Conservation (phyloP, 208 protist species). For the Trypanosoma melophagium region DNA sequence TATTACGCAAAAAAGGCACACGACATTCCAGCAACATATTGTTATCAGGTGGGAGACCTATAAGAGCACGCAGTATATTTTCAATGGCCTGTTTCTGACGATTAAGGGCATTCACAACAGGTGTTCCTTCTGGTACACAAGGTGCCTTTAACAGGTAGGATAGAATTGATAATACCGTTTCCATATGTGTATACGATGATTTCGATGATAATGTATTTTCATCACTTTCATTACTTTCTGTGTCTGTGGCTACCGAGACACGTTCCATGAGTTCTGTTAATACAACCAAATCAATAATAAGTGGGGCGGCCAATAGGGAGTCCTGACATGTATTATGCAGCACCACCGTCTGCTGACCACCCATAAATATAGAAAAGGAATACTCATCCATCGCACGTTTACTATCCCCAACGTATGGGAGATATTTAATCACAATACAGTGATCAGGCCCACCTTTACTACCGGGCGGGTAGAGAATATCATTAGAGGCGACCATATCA, state of each 20-base stretch:
- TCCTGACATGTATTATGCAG: slow-evolving; percentile 99
- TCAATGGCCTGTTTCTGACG: slow-evolving; percentile 94
- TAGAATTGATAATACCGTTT: slow-evolving; percentile 94
- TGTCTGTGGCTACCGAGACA: slow-evolving; percentile 61
- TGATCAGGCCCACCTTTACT: slow-evolving; percentile 96
- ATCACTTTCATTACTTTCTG: slow-evolving; percentile 2
- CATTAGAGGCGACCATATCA: slow-evolving; percentile 98
- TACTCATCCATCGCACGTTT: slow-evolving; percentile 99
- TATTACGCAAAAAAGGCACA: slow-evolving; percentile 52
- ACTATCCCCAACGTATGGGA: slow-evolving; percentile 96
- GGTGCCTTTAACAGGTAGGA: slow-evolving; percentile 98
- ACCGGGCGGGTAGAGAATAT: slow-evolving; percentile 92
- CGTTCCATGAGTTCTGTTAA: slow-evolving; percentile 96
- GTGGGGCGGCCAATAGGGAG: slow-evolving; percentile 97
- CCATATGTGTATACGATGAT: slow-evolving; percentile 80
- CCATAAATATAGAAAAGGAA: slow-evolving; percentile 98
- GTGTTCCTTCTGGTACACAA: slow-evolving; percentile 89
- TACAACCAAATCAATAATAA: slow-evolving; percentile 98
- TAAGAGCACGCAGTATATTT: slow-evolving; percentile 95
- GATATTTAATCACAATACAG: slow-evolving; percentile 99
- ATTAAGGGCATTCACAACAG: slow-evolving; percentile 98
- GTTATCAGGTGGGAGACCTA: slow-evolving; percentile 94
- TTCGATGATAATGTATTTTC: background rate
- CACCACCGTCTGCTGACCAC: slow-evolving; percentile 93
- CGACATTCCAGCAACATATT: slow-evolving; percentile 97